These are phyloP conservation scores for Phytophthora brassicae DNA, from an alignment of 352 stramenopile species.

Conservation along the genomic window DNA sequence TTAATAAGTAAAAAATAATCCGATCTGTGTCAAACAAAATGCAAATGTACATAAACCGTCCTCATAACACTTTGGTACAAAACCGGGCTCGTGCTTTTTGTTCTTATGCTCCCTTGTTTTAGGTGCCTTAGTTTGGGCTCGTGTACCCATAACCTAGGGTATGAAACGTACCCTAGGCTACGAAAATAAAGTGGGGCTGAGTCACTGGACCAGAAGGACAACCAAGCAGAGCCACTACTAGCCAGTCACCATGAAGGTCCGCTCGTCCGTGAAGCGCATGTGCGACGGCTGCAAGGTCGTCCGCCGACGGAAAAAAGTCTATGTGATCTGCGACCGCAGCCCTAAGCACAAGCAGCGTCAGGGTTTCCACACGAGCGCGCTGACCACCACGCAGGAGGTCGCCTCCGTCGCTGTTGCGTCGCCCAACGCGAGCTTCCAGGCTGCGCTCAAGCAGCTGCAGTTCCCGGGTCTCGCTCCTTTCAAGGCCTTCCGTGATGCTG, in stretches of 20 bases:
- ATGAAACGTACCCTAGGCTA: too few relatives aligned
- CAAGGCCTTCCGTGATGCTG: conserved; percentile 76
- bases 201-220: conserved; percentile 24
- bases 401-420: conserved; percentile 56
- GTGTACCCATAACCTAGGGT: too few relatives aligned
- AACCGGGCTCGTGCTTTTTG: too few relatives aligned
- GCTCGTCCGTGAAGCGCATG: conserved; percentile 90
- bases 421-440: conserved; percentile 91
- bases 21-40: conserved; percentile 1
- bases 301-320: conserved; percentile 82
- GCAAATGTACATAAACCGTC: too few relatives aligned
- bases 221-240: conserved; percentile 26
- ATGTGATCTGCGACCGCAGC: conserved; percentile 91
- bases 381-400: conserved; percentile 29
- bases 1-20: too few relatives aligned
- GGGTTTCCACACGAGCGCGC: conserved; percentile 84
- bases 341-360: conserved; percentile 94
- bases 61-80: too few relatives aligned
- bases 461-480: conserved; percentile 84
- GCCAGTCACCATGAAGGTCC: conserved; percentile 86
- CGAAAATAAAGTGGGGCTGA: conserved; percentile 22
- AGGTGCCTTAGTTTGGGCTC: too few relatives aligned
- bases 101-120: too few relatives aligned
- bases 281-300: conserved; percentile 93
- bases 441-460: conserved; percentile 94